These are phyloP conservation scores for Hordeum pubiflorum DNA, from an alignment of 202 grass and related monocot genomes.

Conservation along the genomic window DNA sequence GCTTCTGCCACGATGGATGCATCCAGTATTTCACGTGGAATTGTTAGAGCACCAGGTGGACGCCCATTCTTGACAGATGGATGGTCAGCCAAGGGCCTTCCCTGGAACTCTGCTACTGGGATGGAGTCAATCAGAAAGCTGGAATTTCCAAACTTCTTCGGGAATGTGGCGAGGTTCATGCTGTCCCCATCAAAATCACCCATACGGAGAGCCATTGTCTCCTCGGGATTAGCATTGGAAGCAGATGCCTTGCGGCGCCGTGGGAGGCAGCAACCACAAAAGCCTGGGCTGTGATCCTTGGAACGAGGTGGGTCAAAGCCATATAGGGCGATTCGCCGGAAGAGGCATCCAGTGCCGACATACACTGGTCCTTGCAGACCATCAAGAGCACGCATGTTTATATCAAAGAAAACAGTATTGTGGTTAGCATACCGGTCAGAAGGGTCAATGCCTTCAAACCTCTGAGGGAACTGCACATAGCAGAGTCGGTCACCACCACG, in stretches of 20 bases:
- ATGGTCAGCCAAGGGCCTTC: constrained; percentile 84
- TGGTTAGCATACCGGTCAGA: constrained; percentile 96
- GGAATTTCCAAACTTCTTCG: constrained; percentile 91
- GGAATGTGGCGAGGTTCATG: constrained; percentile 78
- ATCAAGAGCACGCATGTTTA: constrained; percentile 98
- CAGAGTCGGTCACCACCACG: constrained; percentile 80
- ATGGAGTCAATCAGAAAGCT: constrained; percentile 92
- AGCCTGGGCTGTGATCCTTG: constrained; percentile 60
- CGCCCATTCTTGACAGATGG: constrained; percentile 84
- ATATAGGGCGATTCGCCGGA: constrained; percentile 84
- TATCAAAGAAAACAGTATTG: constrained; percentile 94
- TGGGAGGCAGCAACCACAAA: constrained; percentile 64
- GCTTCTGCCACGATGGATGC: constrained; percentile 89
- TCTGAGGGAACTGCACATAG: constrained; percentile 90
- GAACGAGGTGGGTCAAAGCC: constrained; percentile 90
- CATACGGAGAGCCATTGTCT: constrained; percentile 80
- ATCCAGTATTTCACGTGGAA: constrained; percentile 75
- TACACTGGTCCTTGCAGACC: constrained; percentile 94
- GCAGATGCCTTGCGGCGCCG: constrained; percentile 38
- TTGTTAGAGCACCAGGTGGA: constrained; percentile 75
- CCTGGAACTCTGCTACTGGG: constrained; percentile 90
- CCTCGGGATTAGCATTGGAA: constrained; percentile 47
- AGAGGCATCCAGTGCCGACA: constrained; percentile 93
- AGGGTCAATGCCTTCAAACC: constrained; percentile 94
- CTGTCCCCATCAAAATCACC: constrained; percentile 71